phyloP scores from a whole-genome alignment of 441 rosid genomes.

The Dalechampia spathulata region DNA sequence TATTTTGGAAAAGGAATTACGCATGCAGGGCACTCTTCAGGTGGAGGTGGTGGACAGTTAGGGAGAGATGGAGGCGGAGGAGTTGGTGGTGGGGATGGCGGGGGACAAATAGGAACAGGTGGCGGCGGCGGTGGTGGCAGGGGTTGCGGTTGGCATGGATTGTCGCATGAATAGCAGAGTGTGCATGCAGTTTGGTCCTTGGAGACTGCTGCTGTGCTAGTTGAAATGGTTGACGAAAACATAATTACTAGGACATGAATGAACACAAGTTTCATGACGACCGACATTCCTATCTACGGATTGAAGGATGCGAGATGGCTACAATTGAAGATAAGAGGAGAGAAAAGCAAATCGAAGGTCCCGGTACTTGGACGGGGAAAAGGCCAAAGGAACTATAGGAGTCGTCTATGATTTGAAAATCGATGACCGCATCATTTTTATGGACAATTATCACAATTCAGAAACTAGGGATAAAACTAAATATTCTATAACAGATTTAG shows the following conservation, averaged over 20 bases:
- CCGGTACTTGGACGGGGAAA: neutral
- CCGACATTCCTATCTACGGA: neutral
- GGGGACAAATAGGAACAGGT: slow-evolving; percentile 18
- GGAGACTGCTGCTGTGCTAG: slow-evolving; percentile 9
- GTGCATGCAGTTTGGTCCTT: slow-evolving; percentile 33
- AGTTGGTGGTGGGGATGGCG: slow-evolving; percentile 34
- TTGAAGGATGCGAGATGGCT: neutral
- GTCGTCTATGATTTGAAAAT: neutral
- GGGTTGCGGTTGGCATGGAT: slow-evolving; percentile 38
- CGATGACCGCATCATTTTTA: slow-evolving; percentile 22
- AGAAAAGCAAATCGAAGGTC: neutral
- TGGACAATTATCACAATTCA: slow-evolving; percentile 14
- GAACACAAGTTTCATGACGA: slow-evolving; percentile 9
- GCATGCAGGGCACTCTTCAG: slow-evolving; percentile 23
- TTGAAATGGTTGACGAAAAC: slow-evolving; percentile 6
- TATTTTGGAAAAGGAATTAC: neutral
- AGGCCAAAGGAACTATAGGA: neutral
- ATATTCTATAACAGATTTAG: neutral
- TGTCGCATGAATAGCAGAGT: slow-evolving; percentile 44
- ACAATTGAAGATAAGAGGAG: neutral
- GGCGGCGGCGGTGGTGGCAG: slow-evolving; percentile 19
- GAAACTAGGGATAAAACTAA: neutral
- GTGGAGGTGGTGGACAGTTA: slow-evolving; percentile 28
- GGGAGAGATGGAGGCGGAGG: slow-evolving; percentile 32
- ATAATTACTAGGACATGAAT: slow-evolving; percentile 18